Conservation (phyloP, 495 filamentous ascomycete genomes). For the Astrothelium macrocarpum region DNA sequence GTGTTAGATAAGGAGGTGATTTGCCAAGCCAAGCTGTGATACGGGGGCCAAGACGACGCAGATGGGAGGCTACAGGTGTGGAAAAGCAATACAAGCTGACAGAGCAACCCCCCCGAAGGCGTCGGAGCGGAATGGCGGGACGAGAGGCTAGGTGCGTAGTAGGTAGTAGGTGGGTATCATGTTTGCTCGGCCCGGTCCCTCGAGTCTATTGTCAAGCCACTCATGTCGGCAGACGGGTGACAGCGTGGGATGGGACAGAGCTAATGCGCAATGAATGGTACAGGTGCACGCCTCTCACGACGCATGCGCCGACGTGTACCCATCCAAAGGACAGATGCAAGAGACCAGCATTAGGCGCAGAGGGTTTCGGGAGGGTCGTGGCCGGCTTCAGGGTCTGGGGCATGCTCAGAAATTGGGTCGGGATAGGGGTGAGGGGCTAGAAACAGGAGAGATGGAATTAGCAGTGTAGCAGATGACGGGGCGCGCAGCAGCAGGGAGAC, state of each 20-base stretch:
- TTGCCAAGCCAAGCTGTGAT: too few relatives aligned
- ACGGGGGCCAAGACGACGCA: too few relatives aligned
- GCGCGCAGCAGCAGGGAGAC: neutral
- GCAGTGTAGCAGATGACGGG: neutral
- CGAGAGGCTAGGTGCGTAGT: neutral
- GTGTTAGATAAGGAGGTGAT: neutral
- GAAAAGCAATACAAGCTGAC: neutral
- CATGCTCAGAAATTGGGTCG: too few relatives aligned
- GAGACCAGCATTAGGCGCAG: too few relatives aligned
- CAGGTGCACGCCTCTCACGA: too few relatives aligned
- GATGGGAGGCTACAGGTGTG: neutral
- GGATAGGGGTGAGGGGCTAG: neutral
- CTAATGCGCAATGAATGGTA: neutral
- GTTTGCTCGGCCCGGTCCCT: neutral
- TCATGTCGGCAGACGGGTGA: neutral
- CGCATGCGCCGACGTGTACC: too few relatives aligned
- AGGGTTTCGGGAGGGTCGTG: neutral
- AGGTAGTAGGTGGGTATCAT: neutral
- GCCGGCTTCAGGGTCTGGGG: neutral
- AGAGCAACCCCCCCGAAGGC: neutral
- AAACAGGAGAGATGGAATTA: neutral
- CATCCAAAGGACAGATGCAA: too few relatives aligned
- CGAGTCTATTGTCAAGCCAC: neutral
- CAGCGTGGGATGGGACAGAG: neutral
- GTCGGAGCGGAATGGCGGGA: constrained; percentile 3